Evolutionary conservation across 2,329 filamentous ascomycete species (phyloP).

Genomic region (Colletotrichum melonis): DNA sequence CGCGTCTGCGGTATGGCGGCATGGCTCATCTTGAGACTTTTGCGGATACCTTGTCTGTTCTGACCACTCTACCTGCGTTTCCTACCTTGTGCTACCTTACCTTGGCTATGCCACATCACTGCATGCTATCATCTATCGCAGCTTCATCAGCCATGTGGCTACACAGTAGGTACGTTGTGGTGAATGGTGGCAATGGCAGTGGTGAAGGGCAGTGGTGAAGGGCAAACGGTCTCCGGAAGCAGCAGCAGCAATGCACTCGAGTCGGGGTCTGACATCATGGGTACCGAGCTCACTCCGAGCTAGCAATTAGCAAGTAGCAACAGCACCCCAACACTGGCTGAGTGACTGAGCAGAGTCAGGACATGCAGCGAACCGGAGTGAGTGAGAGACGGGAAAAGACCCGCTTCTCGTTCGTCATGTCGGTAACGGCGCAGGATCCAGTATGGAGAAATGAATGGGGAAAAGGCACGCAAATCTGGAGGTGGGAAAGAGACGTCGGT

Average conservation of each 20-base stretch:
- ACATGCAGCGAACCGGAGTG: not conserved
- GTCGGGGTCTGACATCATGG: constrained; percentile 34
- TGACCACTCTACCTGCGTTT: not conserved
- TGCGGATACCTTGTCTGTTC: not conserved
- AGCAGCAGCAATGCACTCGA: not conserved
- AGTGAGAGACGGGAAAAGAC: not conserved
- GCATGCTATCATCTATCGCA: not conserved
- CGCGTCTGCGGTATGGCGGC: constrained; percentile 2
- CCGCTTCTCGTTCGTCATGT: constrained; percentile 21
- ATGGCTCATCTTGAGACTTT: not conserved
- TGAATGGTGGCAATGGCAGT: not conserved
- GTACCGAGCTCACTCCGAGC: constrained; percentile 30
- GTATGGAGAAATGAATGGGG: constrained; percentile 33
- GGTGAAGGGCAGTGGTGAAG: not conserved
- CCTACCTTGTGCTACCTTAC: not conserved
- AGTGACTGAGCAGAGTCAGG: not conserved
- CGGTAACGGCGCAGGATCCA: constrained; percentile 1
- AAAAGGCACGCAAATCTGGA: constrained; percentile 17
- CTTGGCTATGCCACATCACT: not conserved
- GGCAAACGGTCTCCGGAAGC: not conserved
- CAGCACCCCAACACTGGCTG: not conserved
- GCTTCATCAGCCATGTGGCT: not conserved
- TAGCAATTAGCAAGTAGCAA: not conserved
- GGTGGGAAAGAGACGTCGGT: constrained; percentile 8
- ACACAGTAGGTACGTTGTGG: not conserved